Conservation (phyloP, 2,329 filamentous ascomycete species). For the Pseudogymnoascus pannorum region DNA sequence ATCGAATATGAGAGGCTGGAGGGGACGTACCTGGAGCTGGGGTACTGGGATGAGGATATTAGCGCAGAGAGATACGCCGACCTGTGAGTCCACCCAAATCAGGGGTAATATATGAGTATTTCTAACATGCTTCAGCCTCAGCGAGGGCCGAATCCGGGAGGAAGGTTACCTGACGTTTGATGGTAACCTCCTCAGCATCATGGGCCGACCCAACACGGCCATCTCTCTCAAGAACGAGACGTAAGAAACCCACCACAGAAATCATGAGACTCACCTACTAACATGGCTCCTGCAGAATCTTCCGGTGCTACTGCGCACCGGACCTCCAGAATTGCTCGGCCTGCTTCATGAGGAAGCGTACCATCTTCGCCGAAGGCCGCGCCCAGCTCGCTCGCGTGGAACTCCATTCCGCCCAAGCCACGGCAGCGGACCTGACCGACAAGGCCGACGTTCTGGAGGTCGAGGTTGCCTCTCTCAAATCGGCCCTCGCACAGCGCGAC, state of each 20-base stretch:
- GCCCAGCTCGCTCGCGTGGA: not conserved
- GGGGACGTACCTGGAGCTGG: not conserved
- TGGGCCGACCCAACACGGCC: not conserved
- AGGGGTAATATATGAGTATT: not conserved
- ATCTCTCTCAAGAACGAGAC: not conserved
- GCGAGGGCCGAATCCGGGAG: not conserved
- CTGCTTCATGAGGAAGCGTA: not conserved
- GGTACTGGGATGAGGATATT: not conserved
- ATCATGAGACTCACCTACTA: not conserved
- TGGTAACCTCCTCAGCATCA: not conserved
- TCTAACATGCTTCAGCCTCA: not conserved
- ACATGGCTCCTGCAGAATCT: not conserved
- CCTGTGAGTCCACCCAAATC: not conserved
- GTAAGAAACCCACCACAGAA: not conserved
- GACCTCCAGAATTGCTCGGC: not conserved
- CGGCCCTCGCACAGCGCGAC: not conserved
- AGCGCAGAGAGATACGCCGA: not conserved
- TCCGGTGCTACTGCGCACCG: not conserved
- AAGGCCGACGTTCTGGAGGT: not conserved
- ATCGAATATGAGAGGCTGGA: not conserved
- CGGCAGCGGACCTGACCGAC: not conserved
- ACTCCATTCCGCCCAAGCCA: not conserved
- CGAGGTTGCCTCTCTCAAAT: not conserved
- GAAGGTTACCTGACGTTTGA: not conserved
- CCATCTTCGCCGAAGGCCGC: not conserved